Conservation (phyloP, 2,329 filamentous ascomycete genomes). For the Fusarium illudens region DNA sequence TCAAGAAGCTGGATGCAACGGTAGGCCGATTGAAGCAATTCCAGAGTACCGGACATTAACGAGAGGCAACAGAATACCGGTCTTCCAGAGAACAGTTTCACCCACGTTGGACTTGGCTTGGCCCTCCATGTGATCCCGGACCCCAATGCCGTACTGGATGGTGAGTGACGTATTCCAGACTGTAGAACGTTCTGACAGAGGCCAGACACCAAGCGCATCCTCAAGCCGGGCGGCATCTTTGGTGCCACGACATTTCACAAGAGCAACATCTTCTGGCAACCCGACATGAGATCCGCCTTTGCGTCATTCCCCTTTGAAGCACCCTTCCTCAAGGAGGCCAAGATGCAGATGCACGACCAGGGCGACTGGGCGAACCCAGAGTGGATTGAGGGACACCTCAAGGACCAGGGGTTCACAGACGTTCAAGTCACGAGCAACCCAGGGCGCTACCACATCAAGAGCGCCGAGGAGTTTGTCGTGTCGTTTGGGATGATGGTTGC, state of each 20-base stretch:
- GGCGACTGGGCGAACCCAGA: slow-evolving; percentile 51
- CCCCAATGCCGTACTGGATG: slow-evolving; percentile 45
- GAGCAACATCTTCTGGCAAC: slow-evolving; percentile 47
- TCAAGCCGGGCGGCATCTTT: slow-evolving; percentile 52
- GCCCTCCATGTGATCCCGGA: slow-evolving; percentile 57
- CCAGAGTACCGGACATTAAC: background rate
- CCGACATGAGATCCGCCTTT: slow-evolving; percentile 52
- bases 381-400: slow-evolving; percentile 51
- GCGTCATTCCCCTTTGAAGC: slow-evolving; percentile 52
- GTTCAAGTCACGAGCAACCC: slow-evolving; percentile 47
- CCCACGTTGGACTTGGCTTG: slow-evolving; percentile 57
- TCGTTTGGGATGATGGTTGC: slow-evolving; percentile 51
- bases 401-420: slow-evolving; percentile 48
- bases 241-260: slow-evolving; percentile 51
- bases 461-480: slow-evolving; percentile 48
- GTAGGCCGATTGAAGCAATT: slow-evolving; percentile 39
- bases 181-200: background rate
- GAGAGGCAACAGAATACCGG: slow-evolving; percentile 49
- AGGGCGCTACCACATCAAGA: slow-evolving; percentile 44
- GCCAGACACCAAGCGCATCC: slow-evolving; percentile 49
- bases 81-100: slow-evolving; percentile 51
- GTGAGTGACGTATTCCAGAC: slow-evolving; percentile 21
- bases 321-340: slow-evolving; percentile 46
- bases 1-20: slow-evolving; percentile 56
- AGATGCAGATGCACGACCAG: slow-evolving; percentile 52